phyloP scores from a whole-genome alignment of 306 rosid genomes.

The Lathyrus aphaca region DNA sequence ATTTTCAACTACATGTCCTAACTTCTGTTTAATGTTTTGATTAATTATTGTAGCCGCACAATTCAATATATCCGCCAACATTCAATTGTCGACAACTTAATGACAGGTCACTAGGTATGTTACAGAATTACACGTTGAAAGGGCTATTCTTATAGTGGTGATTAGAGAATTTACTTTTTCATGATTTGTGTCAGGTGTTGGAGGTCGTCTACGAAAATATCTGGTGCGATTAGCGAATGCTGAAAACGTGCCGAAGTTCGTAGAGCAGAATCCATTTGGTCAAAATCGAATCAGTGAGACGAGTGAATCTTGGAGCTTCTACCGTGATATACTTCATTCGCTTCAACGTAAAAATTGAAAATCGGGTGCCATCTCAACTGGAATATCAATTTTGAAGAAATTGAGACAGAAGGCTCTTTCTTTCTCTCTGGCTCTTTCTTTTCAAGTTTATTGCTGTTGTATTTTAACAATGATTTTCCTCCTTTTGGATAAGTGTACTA shows the following conservation, averaged over 20 bases:
- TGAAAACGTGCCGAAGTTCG: conserved; percentile 50
- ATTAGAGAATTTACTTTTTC: no score
- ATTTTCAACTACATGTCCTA: conserved; percentile 8
- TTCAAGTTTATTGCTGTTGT: neutral
- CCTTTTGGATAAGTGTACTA: neutral
- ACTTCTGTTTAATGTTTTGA: conserved; percentile 31
- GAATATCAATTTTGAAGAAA: conserved; percentile 10
- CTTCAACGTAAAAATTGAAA: conserved; percentile 3
- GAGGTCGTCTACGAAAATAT: conserved; percentile 65
- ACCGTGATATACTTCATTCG: conserved; percentile 44
- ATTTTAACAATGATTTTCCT: neutral
- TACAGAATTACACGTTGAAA: neutral
- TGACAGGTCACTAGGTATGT: conserved; percentile 72
- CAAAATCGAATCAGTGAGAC: conserved; percentile 51
- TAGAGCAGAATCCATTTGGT: conserved; percentile 67
- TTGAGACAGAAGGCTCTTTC: conserved; percentile 1
- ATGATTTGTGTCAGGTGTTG: conserved; percentile 47
- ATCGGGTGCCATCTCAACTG: neutral
- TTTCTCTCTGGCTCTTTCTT: neutral
- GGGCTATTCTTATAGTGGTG: no score
- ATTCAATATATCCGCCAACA: conserved; percentile 64
- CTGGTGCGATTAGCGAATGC: conserved; percentile 58
- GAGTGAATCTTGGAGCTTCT: conserved; percentile 68
- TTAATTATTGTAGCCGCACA: conserved; percentile 54
- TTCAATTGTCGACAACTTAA: conserved; percentile 45